phyloP scores from a whole-genome alignment of 2,329 filamentous ascomycete genomes.

The Penicillium janthinellum region DNA sequence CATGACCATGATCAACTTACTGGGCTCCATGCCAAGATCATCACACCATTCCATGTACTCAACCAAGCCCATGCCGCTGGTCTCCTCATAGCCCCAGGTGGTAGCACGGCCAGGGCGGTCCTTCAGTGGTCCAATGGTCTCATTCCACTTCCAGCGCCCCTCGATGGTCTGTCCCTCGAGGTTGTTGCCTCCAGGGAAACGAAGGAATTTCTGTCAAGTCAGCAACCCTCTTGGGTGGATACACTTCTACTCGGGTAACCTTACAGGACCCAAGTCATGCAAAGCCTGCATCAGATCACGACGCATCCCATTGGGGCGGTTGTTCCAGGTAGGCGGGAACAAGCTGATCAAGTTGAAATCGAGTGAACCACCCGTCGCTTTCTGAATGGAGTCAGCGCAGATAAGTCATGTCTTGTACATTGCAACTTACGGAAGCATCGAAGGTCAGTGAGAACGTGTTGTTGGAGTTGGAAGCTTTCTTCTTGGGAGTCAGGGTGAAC shows the following conservation, averaged over 20 bases:
- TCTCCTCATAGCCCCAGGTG: conserved; percentile 51
- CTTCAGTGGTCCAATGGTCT: conserved; percentile 53
- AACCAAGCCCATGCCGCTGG: conserved; percentile 49
- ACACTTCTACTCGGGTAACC: background rate
- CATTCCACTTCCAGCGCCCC: conserved; percentile 54
- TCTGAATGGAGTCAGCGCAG: conserved; percentile 18
- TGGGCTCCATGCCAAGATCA: conserved; percentile 47
- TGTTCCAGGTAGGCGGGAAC: conserved; percentile 58
- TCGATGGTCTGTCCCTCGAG: conserved; percentile 45
- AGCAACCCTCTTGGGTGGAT: background rate
- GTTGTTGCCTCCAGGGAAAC: conserved; percentile 57
- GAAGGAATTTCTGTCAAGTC: conserved; percentile 44
- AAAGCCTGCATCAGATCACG: conserved; percentile 52
- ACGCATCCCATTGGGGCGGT: conserved; percentile 54
- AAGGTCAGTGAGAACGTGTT: conserved; percentile 57
- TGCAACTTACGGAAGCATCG: conserved; percentile 40
- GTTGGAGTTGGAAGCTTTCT: conserved; percentile 41
- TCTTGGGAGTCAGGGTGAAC: conserved; percentile 32
- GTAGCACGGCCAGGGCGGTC: conserved; percentile 47
- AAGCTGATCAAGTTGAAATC: conserved; percentile 57
- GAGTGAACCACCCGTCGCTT: conserved; percentile 43
- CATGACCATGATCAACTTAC: conserved; percentile 16
- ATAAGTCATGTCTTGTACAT: rapidly evolving
- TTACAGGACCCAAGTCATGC: conserved; percentile 28
- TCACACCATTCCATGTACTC: conserved; percentile 54